Evolutionary conservation across 2,329 filamentous ascomycete genomes (phyloP).

Genomic region (Triangularia setosa): DNA sequence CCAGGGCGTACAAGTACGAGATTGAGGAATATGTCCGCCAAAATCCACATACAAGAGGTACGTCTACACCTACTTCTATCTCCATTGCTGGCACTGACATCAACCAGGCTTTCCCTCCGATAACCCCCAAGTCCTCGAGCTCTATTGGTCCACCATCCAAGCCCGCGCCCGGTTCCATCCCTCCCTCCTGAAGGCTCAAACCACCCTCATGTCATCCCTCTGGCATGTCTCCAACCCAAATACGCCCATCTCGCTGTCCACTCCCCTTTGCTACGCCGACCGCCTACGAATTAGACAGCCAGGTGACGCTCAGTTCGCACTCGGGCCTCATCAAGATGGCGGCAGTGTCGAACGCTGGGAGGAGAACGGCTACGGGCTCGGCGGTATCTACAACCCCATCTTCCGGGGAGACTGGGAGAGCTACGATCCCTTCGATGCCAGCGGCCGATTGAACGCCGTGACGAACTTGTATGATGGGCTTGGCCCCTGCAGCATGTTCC

Average conservation of each 20-base stretch:
- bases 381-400: conserved; percentile 68
- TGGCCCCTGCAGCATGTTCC: conserved; percentile 78
- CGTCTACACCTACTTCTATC: background rate
- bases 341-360: conserved; percentile 76
- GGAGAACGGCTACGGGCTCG: conserved; percentile 59
- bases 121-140: conserved; percentile 67
- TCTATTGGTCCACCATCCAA: conserved; percentile 72
- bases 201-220: conserved; percentile 55
- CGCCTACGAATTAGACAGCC: conserved; percentile 68
- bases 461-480: conserved; percentile 77
- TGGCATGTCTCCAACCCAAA: conserved; percentile 54
- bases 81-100: background rate
- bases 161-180: conserved; percentile 64
- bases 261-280: conserved; percentile 67
- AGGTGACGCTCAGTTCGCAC: conserved; percentile 65
- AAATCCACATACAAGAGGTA: conserved; percentile 58
- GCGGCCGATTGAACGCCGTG: conserved; percentile 61
- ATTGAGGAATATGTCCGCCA: conserved; percentile 60
- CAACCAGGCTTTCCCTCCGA: conserved; percentile 58
- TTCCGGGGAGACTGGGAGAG: conserved; percentile 73
- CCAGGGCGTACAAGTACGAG: conserved; percentile 60
- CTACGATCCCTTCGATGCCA: conserved; percentile 79
- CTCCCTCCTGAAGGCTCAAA: conserved; percentile 58
- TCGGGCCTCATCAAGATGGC: conserved; percentile 71
- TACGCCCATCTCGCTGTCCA: conserved; percentile 27